Base-by-base conservation (phyloP, 805 yeast species). In the Candida corydali region DNA sequence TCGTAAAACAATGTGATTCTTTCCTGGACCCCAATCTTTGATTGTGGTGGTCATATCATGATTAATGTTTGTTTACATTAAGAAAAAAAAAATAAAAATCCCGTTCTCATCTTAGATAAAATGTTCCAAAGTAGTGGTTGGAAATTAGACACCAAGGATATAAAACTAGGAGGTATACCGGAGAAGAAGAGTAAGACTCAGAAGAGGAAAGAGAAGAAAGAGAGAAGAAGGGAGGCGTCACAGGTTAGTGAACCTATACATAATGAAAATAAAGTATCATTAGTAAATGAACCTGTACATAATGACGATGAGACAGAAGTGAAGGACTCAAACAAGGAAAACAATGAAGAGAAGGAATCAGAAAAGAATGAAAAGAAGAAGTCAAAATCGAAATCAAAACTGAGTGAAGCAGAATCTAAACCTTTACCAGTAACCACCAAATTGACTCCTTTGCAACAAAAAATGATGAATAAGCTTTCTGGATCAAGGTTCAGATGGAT, bases 401-500 rank as follows among this genome's bases (percentile, higher is more conserved):
- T 11, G n/a, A 24, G 14, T 24, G 26, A 24, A 24, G 34, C n/a
- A 34, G 36, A 25, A 4, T 26, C 29, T 26, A 14, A n/a, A 16
- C 47, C 45, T 14, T 26, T 34, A 10, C 32, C 43, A 14, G 41
- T 36, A 9, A 23, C 36, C 3, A 30, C 39, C 25, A 76, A 79
- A 31, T 62, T 89, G 37, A 86, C 96, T 0, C 94, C 96, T 12
- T 63, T 89, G 44, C 99, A 93, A 61, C 85, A 84, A 51, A 93
- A 93, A 54, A 91, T 93, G 98, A 78, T 87, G 80, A 87, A 86
- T 31, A 93, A 93, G 57, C 73, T 93, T 28, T 78, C 94, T 2
- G 99, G 99, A 0, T 87, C 98, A 1, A 70, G 98, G 49, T 93
- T 93, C 65, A 74, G 99, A 58, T 93, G 98, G 98, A 93, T 93